Percentiles rank a stretch among this genome's conserved stretches.
These are phyloP conservation scores for Escallonia herrerae DNA, from an alignment of 129 eudicot genomes.

Conservation along the genomic window DNA sequence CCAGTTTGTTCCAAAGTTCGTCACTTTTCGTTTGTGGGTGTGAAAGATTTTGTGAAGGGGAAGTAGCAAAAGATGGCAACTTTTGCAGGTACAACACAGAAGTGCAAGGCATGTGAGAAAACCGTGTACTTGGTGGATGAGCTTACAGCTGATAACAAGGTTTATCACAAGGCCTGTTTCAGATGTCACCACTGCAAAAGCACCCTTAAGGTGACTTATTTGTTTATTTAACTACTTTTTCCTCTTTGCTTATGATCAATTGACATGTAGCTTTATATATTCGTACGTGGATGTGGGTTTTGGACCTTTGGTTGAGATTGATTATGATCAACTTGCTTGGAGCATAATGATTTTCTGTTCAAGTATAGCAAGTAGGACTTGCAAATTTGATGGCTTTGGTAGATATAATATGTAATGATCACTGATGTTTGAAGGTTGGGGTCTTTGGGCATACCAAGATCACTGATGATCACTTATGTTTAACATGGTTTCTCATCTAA, in stretches of 20 bases:
- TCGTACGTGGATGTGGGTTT: neutral
- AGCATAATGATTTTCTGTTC: neutral
- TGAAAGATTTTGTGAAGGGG: neutral
- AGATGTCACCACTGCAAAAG: slow-evolving; percentile 95
- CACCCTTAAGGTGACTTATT: slow-evolving; percentile 65
- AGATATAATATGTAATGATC: no score
- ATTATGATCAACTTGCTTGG: slow-evolving; percentile 2
- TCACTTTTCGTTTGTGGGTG: neutral
- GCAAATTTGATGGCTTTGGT: no score
- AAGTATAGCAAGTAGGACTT: no score
- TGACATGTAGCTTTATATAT: no score
- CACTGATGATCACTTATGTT: no score
- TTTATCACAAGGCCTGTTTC: slow-evolving; percentile 78
- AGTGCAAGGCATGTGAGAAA: slow-evolving; percentile 90
- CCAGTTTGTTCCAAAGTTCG: no score
- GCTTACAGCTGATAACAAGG: slow-evolving; percentile 68
- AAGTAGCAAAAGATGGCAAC: slow-evolving; percentile 38
- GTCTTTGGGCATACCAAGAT: no score
- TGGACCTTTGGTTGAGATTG: neutral
- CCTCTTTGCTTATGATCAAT: no score
- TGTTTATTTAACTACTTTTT: neutral
- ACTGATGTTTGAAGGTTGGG: no score
- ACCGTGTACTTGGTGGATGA: slow-evolving; percentile 89
- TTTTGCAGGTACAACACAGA: slow-evolving; percentile 74
- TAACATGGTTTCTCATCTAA: no score